These are phyloP conservation scores for Corinectria fuckeliana DNA, from an alignment of 2,329 filamentous ascomycete species.

Conservation along the genomic window DNA sequence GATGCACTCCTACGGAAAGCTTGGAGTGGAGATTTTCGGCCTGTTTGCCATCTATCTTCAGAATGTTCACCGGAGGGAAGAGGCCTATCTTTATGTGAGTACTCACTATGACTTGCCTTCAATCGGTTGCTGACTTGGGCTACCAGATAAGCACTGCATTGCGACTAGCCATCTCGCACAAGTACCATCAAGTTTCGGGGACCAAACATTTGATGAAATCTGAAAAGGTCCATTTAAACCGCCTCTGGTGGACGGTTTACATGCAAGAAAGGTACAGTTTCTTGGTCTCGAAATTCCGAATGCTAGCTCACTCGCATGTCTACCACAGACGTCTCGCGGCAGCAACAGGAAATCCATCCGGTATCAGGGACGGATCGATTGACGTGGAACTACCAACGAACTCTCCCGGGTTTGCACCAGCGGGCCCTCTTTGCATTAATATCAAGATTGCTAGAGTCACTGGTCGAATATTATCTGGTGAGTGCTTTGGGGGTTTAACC, in stretches of 20 bases:
- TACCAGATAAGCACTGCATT: slow-evolving; percentile 38
- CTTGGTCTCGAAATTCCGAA: too few species aligned
- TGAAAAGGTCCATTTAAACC: slow-evolving; percentile 27
- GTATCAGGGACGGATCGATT: slow-evolving; percentile 35
- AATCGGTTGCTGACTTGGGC: background rate
- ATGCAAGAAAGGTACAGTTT: slow-evolving; percentile 35
- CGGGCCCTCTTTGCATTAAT: slow-evolving; percentile 38
- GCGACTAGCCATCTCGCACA: slow-evolving; percentile 38
- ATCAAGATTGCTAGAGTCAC: slow-evolving; percentile 36
- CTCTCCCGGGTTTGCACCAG: slow-evolving; percentile 39
- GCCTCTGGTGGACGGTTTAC: slow-evolving; percentile 19
- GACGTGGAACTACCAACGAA: slow-evolving; percentile 35
- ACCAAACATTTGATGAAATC: slow-evolving; percentile 37
- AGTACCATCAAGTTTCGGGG: slow-evolving; percentile 38
- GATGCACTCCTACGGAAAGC: slow-evolving; percentile 33
- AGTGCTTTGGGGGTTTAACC: rapidly evolving
- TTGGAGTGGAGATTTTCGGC: slow-evolving; percentile 40
- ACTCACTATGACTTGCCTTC: rapidly evolving
- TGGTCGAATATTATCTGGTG: slow-evolving; percentile 38
- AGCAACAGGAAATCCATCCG: slow-evolving; percentile 35
- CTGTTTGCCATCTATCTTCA: slow-evolving; percentile 35
- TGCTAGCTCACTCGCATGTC: background rate
- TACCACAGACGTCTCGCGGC: slow-evolving; percentile 29
- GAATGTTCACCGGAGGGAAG: slow-evolving; percentile 36
- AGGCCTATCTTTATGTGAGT: slow-evolving; percentile 36